Base-by-base conservation (phyloP, 2,329 filamentous ascomycete species). In the Trichoderma guizhouense region DNA sequence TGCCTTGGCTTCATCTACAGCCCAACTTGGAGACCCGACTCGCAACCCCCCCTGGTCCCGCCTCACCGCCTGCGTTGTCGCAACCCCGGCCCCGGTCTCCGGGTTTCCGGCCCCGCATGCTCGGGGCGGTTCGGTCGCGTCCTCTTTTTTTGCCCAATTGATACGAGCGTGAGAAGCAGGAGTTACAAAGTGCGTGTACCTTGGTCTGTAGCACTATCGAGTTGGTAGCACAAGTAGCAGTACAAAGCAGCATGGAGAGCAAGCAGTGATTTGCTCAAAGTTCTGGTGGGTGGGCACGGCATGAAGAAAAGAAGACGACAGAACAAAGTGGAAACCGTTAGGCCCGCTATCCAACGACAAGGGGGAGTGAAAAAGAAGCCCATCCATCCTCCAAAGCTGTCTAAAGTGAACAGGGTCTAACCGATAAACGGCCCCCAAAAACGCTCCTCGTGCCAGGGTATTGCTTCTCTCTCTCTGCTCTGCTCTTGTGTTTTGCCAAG, bases 41-140 rank as follows among this genome's bases (percentile, higher is more conserved):
- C 43, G 63, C 36, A 24, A n/a, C 61, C 51, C 58, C 67, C 67
- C 58, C 57, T 36, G 47, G 57, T 67, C 39, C 47, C 57, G 47
- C 63, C 60, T 72, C 71, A 69, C 71, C 71, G 64, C 71, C 71
- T 69, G 71, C 36, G 69, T n/a, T 30, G 34, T 63, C 39, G 43
- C 63, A 36, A 43, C 70, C 65, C 43, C 71, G 71, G 71, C 71
- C 68, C 71, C 71, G 71, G 71, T 71, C 71, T 71, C 71, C 71
- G 71, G 71, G 30, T 43, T 72, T 32, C 71, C 71, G 71, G 71
- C 68, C 71, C 71, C 71, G 69, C 68, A 71, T 14, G 51, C 57
- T 66, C 71, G 71, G 71, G 66, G 28, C 21, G 57, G 70, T 60
- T 67, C 70, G 70, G 70, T 63, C 70, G 18, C 55, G 66, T 51